A percentile compares a stretch with the other conserved stretches of the same genome.
phyloP scores from a whole-genome alignment of 495 filamentous ascomycete genomes.

The Cercophora scortea region DNA sequence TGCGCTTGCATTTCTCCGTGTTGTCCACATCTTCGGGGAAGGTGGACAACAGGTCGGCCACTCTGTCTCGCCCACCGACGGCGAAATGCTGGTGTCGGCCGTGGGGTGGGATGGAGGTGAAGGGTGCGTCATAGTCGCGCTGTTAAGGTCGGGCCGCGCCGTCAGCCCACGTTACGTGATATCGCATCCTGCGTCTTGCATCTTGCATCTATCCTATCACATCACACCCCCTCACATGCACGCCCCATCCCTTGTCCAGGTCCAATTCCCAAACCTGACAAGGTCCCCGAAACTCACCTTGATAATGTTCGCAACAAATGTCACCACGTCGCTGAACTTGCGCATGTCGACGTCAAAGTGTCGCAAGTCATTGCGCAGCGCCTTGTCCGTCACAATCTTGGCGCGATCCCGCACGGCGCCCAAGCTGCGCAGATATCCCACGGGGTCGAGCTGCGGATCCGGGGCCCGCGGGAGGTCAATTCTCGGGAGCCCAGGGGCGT shows the following conservation, averaged over 20 bases:
- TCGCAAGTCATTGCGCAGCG: slow-evolving; percentile 66
- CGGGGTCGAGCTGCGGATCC: slow-evolving; percentile 85
- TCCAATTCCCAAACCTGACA: background rate
- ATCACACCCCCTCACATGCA: background rate
- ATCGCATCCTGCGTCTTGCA: background rate
- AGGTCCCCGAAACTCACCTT: slow-evolving; percentile 51
- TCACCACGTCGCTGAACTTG: slow-evolving; percentile 81
- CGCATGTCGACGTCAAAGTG: slow-evolving; percentile 89
- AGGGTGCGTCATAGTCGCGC: slow-evolving; percentile 86
- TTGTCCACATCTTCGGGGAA: slow-evolving; percentile 60
- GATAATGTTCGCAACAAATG: slow-evolving; percentile 93
- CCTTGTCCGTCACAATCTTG: slow-evolving; percentile 65
- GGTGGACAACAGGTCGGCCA: slow-evolving; percentile 60
- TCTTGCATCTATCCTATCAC: background rate
- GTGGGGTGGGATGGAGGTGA: slow-evolving; percentile 74
- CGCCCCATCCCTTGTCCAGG: background rate
- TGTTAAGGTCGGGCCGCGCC: slow-evolving; percentile 23
- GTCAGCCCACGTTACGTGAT: slow-evolving; percentile 3
- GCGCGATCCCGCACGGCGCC: slow-evolving; percentile 78
- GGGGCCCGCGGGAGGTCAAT: slow-evolving; percentile 76
- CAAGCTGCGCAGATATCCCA: slow-evolving; percentile 85
- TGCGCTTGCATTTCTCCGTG: slow-evolving; percentile 64
- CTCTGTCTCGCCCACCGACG: slow-evolving; percentile 68
- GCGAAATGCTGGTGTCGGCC: slow-evolving; percentile 89
- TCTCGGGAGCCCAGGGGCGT: slow-evolving; percentile 23